Conservation (phyloP, 495 filamentous ascomycete species). For the Lasiosphaeria miniovina region DNA sequence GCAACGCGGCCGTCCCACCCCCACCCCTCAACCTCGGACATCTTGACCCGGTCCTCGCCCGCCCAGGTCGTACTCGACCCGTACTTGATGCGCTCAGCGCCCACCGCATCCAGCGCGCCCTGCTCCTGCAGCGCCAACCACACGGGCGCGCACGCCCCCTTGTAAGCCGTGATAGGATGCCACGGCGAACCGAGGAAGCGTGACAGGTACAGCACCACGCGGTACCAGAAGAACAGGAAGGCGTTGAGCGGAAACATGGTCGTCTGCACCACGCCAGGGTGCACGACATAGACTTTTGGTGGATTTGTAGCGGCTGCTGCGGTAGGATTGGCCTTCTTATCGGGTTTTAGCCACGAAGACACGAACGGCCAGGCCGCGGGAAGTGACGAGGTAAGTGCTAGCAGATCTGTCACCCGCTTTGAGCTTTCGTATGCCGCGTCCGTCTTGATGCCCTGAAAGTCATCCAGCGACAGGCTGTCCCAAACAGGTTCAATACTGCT, state of each 20-base stretch:
- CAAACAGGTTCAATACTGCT: conserved; percentile 68
- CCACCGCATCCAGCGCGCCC: conserved; percentile 54
- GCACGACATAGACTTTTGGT: conserved; percentile 70
- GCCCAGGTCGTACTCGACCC: conserved; percentile 61
- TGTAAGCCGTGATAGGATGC: conserved; percentile 73
- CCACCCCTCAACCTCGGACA: conserved; percentile 83
- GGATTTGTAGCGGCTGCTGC: conserved; percentile 3
- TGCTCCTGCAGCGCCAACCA: conserved; percentile 77
- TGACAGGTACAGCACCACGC: conserved; percentile 61
- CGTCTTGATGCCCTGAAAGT: conserved; percentile 71
- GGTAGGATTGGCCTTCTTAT: neutral
- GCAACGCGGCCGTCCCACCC: conserved; percentile 71
- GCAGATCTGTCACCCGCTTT: conserved; percentile 81
- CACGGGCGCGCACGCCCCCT: conserved; percentile 70
- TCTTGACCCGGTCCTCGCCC: conserved; percentile 59
- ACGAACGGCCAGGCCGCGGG: conserved; percentile 59
- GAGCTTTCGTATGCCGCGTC: conserved; percentile 71
- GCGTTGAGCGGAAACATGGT: conserved; percentile 68
- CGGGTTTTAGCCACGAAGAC: conserved; percentile 34
- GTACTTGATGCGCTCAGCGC: conserved; percentile 74
- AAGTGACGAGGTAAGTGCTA: conserved; percentile 70
- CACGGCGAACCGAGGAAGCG: conserved; percentile 84
- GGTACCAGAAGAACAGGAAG: conserved; percentile 59
- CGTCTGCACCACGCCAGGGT: conserved; percentile 85
- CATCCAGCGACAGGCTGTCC: conserved; percentile 56